Percentiles rank a stretch among this genome's conserved stretches.
Evolutionary conservation across 148 eudicot species (phyloP).

Genomic region (Fagopyrum esculentum): DNA sequence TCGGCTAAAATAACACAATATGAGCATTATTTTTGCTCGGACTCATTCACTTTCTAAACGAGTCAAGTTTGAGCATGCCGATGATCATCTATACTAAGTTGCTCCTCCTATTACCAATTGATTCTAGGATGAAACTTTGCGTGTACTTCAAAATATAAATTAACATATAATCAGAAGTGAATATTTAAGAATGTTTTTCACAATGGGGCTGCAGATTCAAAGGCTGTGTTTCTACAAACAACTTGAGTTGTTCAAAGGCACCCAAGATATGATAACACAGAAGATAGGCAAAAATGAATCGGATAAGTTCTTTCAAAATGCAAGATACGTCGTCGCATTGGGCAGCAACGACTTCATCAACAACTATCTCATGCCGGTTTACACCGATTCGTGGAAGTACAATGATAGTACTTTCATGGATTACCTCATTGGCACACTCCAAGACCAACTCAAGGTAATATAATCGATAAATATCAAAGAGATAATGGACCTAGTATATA

Average conservation of each 20-base stretch:
- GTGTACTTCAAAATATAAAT: too few relatives aligned
- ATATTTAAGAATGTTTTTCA: too few relatives aligned
- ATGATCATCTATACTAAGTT: too few relatives aligned
- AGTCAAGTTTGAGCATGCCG: too few relatives aligned
- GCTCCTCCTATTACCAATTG: too few relatives aligned
- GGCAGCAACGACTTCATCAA: constrained; percentile 98
- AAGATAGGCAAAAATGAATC: constrained; percentile 57
- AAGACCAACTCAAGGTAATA: constrained; percentile 53
- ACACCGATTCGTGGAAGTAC: constrained; percentile 68
- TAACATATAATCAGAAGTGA: too few relatives aligned
- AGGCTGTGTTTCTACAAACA: constrained; percentile 68
- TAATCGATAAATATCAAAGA: neutral
- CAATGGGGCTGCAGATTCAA: constrained; percentile 46
- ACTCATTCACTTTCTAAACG: too few relatives aligned
- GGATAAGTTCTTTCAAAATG: constrained; percentile 45
- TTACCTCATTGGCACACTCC: constrained; percentile 57
- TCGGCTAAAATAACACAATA: too few relatives aligned
- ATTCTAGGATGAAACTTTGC: too few relatives aligned
- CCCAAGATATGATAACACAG: constrained; percentile 39
- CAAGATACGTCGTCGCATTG: constrained; percentile 68
- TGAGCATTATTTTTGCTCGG: too few relatives aligned
- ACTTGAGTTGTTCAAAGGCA: constrained; percentile 76
- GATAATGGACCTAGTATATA: neutral
- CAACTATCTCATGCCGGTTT: constrained; percentile 85
- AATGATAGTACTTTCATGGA: constrained; percentile 45